Conservation (phyloP, 1,139 yeast genomes). For the Yamadazyma jaroonii region DNA sequence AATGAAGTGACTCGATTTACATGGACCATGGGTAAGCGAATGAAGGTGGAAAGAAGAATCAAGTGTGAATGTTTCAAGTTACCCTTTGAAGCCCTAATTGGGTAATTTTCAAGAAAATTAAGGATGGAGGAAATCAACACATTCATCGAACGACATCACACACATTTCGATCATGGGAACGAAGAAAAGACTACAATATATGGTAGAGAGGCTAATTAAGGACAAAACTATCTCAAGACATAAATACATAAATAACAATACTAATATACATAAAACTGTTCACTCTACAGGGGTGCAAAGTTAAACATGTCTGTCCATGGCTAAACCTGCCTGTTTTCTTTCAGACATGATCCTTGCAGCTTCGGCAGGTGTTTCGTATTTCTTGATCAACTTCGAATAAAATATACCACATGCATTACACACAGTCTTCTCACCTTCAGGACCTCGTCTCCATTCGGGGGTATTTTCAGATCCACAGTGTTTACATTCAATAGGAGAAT, state of each 20-base stretch:
- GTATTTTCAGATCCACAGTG: slow-evolving; percentile 33
- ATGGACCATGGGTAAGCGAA: too few relatives aligned
- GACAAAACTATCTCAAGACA: too few relatives aligned
- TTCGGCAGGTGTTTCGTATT: slow-evolving; percentile 21
- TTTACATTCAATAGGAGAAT: slow-evolving; percentile 15
- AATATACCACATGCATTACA: slow-evolving; percentile 49
- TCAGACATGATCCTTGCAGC: slow-evolving; percentile 27
- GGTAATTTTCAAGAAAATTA: slow-evolving; percentile 9
- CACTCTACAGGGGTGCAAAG: too few relatives aligned
- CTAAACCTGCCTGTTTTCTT: slow-evolving; percentile 20
- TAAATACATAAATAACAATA: too few relatives aligned
- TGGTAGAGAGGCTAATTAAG: too few relatives aligned
- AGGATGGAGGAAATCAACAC: too few relatives aligned
- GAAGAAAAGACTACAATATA: too few relatives aligned
- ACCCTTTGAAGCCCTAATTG: slow-evolving; percentile 10
- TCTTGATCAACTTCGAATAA: slow-evolving; percentile 30
- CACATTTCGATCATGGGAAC: too few relatives aligned
- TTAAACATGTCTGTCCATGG: slow-evolving; percentile 13
- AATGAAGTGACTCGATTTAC: too few relatives aligned
- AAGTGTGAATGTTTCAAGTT: slow-evolving; percentile 10
- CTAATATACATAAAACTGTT: too few relatives aligned
- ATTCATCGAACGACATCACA: too few relatives aligned
- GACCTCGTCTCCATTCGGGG: slow-evolving; percentile 50
- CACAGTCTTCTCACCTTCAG: slow-evolving; percentile 40
- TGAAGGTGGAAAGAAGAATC: too few relatives aligned